Evolutionary conservation across 192 early-diverging fungal genomes (phyloP), one percentile per base, ranked within the genome.

Genomic region (Entomortierella chlamydospora): DNA sequence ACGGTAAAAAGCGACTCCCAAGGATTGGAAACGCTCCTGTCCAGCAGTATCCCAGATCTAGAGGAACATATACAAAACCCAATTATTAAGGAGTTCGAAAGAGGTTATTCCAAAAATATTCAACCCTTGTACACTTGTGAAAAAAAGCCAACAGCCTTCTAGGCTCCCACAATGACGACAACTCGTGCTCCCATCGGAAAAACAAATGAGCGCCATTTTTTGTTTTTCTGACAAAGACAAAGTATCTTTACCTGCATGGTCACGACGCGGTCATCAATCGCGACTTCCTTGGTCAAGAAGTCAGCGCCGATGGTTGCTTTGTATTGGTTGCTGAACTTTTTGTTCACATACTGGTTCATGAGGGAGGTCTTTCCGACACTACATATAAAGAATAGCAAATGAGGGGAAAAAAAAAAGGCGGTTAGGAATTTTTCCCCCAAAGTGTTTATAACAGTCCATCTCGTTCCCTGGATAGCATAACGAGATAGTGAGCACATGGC

Each of bases 301-400:
- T 99, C 98, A 20, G 98, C 97, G 29, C 98, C 98, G 67, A 99
- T 98, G 41, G 98, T 99, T 23, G 98, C 98, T 82, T 98, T 98
- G 88, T 99, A 99, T 84, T 97, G 96, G 74, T 90, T 95, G 82
- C 87, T 94, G 86, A 99, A 99, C 80, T 94, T 96, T 57, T 94
- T 93, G 83, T 97, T 96, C 26, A 99, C 96, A 89, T 96, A 99
- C 84, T 98, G 98, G 89, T 99, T 98, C 97, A 99, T 99, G 78
- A 99, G 86, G 33, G 96, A 98, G 30, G 98, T 98, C 80, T 98
- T 99, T 55, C 97, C 96, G 39, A 98, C 97, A 73, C 93, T 93
- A 73, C 25, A 59, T 37, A n/a, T n/a, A n/a, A n/a, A n/a, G n/a
- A n/a, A n/a, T n/a, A n/a, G n/a, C 2, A 34, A 72, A 29, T 22